phyloP scores from a whole-genome alignment of 495 filamentous ascomycete genomes.

The Pseudevernia furfuracea region DNA sequence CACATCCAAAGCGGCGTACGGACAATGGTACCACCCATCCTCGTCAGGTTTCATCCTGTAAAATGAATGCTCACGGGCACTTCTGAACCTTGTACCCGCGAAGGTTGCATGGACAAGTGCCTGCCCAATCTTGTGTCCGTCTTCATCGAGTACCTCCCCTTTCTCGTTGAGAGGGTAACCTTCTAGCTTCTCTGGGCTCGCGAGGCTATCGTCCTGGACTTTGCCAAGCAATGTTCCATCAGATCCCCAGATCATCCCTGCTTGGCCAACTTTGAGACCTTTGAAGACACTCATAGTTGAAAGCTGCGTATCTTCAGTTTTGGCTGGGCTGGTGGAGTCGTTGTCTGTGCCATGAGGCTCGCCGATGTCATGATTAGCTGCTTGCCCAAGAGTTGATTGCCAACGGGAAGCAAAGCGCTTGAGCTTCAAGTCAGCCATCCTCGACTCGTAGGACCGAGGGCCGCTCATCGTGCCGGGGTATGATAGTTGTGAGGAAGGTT shows the following conservation, averaged over 20 bases:
- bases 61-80: not conserved
- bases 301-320: not conserved
- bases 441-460: not conserved
- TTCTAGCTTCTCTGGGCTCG: not conserved
- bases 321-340: not conserved
- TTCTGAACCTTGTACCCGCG: not conserved
- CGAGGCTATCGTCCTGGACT: not conserved
- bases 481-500: not conserved
- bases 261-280: not conserved
- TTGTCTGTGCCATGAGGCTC: not conserved
- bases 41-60: not conserved
- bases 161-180: not conserved
- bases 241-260: slow-evolving; percentile 3
- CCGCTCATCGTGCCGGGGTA: not conserved
- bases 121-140: not conserved
- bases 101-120: not conserved
- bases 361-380: not conserved
- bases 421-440: slow-evolving; percentile 3
- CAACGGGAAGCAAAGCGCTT: not conserved
- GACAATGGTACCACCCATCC: not conserved
- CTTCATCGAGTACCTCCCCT: slow-evolving; percentile 1
- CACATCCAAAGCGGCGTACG: not conserved
- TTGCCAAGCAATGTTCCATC: not conserved
- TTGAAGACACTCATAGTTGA: not conserved
- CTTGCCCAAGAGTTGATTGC: not conserved